Evolutionary conservation across 495 filamentous ascomycete genomes (phyloP).

Genomic region (Bombardia bombarda): DNA sequence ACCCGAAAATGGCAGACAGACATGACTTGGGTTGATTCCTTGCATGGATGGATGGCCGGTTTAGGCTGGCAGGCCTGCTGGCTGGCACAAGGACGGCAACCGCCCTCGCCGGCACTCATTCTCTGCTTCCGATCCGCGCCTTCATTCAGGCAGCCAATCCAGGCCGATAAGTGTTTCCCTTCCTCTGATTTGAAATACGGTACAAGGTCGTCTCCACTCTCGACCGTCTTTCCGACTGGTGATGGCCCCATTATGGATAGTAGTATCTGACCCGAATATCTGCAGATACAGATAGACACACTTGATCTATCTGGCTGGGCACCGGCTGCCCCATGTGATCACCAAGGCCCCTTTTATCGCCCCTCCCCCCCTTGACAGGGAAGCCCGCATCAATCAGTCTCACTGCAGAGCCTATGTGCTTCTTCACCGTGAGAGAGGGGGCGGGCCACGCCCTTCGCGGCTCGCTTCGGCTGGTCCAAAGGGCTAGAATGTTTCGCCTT

Average conservation of each 20-base stretch:
- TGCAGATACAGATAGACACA: background rate
- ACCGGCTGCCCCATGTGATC: no score
- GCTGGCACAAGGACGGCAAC: slow-evolving; percentile 6
- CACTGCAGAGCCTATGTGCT: background rate
- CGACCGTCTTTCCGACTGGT: slow-evolving; percentile 5
- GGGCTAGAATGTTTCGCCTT: background rate
- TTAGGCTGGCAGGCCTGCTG: slow-evolving; percentile 4
- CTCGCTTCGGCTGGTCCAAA: background rate
- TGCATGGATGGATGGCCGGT: slow-evolving; percentile 6
- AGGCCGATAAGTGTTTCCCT: slow-evolving; percentile 13
- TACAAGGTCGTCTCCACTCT: slow-evolving; percentile 5
- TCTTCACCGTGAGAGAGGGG: no score
- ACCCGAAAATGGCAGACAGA: slow-evolving; percentile 6
- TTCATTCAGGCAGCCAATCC: slow-evolving; percentile 11
- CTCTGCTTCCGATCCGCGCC: slow-evolving; percentile 12
- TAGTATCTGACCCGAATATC: slow-evolving; percentile 6
- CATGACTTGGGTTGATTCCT: background rate
- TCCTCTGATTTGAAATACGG: slow-evolving; percentile 18
- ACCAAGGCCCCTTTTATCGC: no score
- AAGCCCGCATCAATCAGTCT: background rate
- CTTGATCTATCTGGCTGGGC: background rate
- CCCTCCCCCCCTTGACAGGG: background rate
- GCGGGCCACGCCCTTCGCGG: no score
- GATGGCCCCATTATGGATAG: background rate
- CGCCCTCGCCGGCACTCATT: slow-evolving; percentile 7